These are phyloP conservation scores for Fragaria iinumae DNA, from an alignment of 306 rosid genomes.

Conservation along the genomic window DNA sequence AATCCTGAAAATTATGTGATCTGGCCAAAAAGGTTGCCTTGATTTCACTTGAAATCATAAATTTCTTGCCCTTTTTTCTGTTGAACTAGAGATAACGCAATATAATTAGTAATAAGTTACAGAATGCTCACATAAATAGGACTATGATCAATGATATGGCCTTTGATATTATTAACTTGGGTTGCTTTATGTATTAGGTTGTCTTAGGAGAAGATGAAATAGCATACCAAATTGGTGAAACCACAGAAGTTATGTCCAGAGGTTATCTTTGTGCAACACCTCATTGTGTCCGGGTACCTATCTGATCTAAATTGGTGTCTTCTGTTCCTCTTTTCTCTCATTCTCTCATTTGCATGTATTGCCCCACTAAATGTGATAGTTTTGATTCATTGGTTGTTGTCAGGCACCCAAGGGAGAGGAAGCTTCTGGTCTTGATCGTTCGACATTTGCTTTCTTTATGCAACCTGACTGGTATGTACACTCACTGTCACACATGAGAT, in stretches of 20 bases:
- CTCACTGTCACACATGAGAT: not conserved
- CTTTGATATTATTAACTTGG: slow-evolving; percentile 14
- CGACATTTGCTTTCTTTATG: slow-evolving; percentile 93
- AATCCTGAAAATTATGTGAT: not conserved
- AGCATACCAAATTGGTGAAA: slow-evolving; percentile 97
- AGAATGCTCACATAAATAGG: not conserved
- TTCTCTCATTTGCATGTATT: not conserved
- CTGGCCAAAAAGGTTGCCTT: not conserved
- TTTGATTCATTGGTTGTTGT: slow-evolving; percentile 15
- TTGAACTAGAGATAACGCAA: not conserved
- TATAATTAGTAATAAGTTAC: not conserved
- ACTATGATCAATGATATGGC: not conserved
- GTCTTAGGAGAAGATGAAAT: slow-evolving; percentile 77
- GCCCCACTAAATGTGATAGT: not conserved
- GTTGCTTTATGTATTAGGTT: slow-evolving; percentile 43
- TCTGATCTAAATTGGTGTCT: not conserved
- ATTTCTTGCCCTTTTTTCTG: not conserved
- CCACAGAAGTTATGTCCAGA: slow-evolving; percentile 84
- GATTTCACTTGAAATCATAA: not conserved
- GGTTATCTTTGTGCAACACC: slow-evolving; percentile 96
- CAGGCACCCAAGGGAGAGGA: slow-evolving; percentile 79
- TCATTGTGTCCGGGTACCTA: slow-evolving; percentile 82
- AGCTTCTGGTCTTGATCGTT: slow-evolving; percentile 72
- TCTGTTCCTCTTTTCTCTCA: not conserved
- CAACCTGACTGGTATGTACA: slow-evolving; percentile 84